Base-by-base conservation (phyloP, 495 filamentous ascomycete genomes). In the Achaetomiella virescens region DNA sequence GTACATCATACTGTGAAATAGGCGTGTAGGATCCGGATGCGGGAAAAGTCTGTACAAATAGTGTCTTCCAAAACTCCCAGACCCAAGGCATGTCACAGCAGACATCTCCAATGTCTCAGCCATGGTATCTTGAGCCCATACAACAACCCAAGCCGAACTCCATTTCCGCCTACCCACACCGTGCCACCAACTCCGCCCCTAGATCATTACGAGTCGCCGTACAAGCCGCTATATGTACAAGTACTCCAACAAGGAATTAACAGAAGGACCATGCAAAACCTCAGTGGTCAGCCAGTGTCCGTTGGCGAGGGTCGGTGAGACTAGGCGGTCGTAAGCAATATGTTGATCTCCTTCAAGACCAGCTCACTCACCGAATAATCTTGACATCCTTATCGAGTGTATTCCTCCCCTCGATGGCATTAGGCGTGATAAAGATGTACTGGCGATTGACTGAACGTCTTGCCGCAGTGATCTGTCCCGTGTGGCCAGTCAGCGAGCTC, bases 381-480 rank as follows among this genome's bases (percentile, higher is more conserved):
- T 84, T 85, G 49, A 97, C 91, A 70, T 97, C 91, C 51, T 76
- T 77, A 21, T 75, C 80, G 15, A 81, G 73, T 17, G 84, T 78
- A 27, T 83, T 81, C 33, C 78, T 84, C 52, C 86, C 84, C 70
- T 84, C 81, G 54, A 95, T 91, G 36, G 85, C 87, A 60, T 96
- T 92, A 15, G 93, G 93, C 9, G 95, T 97, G 66, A 99, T 99
- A 8, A 99, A 78, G 57, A 99, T 90, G 64, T 93, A 99, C 67
- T 99, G 93, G 53, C 90, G 84, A 11, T 91, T 88, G 40, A 92
- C 84, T 2, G 89, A 88, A 46, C 86, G 79, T 61, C 93, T 80
- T 36, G 93, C 95, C 14, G 90, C 89, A 53, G 78, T 75, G 63
- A 95, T 89, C 89, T 90, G 60, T 33, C n/a, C 37, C 20, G 18